Conservation (phyloP, 768 basidiomycete species). For the Russula vinacea region DNA sequence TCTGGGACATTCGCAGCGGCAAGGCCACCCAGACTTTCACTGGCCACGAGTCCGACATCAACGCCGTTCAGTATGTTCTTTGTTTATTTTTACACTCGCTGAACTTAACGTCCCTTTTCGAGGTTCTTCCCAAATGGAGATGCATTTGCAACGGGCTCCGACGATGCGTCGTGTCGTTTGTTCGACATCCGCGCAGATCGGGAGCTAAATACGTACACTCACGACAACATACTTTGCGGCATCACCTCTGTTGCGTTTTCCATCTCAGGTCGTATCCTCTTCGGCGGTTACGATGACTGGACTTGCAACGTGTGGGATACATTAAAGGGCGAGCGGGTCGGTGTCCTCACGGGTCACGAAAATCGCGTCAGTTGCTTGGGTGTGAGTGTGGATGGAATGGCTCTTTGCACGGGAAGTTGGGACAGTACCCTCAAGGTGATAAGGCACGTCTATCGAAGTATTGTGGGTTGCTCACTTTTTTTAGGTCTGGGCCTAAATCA, state of each 20-base stretch:
- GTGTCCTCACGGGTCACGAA: conserved; percentile 96
- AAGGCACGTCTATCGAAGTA: conserved; percentile 5
- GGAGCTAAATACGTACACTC: conserved; percentile 94
- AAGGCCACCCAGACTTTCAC: conserved; percentile 98
- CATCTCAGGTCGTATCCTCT: conserved; percentile 93
- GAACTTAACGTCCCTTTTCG: conserved; percentile 20
- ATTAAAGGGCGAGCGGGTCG: conserved; percentile 95
- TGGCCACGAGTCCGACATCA: conserved; percentile 98
- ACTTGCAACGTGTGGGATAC: conserved; percentile 99
- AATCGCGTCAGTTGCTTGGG: conserved; percentile 97
- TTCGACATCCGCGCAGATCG: conserved; percentile 98
- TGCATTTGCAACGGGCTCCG: conserved; percentile 97
- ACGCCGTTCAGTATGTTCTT: conserved; percentile 87
- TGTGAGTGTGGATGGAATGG: conserved; percentile 95
- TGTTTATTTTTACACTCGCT: conserved; percentile 7
- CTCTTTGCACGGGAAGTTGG: conserved; percentile 98
- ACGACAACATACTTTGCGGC: conserved; percentile 98
- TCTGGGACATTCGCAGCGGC: conserved; percentile 98
- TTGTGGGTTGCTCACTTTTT: conserved; percentile 14
- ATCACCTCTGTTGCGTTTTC: conserved; percentile 99
- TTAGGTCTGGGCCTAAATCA: conserved; percentile 79
- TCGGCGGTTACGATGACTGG: conserved; percentile 99
- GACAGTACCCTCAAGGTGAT: conserved; percentile 93
- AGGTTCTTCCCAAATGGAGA: conserved; percentile 99
- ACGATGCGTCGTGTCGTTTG: conserved; percentile 96